A percentile compares a stretch with the other conserved stretches of the same genome.
phyloP scores from a whole-genome alignment of 2,329 filamentous ascomycete species.

The Aspergillus alliaceus region DNA sequence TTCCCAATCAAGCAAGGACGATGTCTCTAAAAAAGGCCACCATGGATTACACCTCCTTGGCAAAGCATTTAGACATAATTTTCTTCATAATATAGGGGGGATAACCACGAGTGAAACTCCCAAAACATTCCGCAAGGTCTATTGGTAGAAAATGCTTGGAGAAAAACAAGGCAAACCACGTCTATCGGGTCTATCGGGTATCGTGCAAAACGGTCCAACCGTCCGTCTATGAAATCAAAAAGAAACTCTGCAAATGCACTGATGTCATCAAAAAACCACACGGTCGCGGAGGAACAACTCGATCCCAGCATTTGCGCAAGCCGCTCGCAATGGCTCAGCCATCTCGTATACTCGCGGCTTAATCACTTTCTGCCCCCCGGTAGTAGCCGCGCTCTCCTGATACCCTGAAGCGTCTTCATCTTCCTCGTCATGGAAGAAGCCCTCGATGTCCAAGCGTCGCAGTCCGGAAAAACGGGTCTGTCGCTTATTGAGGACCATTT shows the following conservation, averaged over 20 bases:
- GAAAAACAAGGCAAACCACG: not conserved
- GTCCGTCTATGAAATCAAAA: not conserved
- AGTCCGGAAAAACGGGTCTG: slow-evolving; percentile 18
- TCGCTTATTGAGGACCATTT: slow-evolving; percentile 21
- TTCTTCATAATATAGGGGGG: too few relatives aligned
- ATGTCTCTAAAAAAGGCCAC: too few relatives aligned
- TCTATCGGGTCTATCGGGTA: slow-evolving; percentile 6
- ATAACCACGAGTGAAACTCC: too few relatives aligned
- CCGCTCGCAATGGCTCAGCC: slow-evolving; percentile 20
- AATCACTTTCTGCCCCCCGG: slow-evolving; percentile 14
- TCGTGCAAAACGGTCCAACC: not conserved
- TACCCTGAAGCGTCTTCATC: slow-evolving; percentile 21
- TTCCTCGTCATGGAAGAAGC: slow-evolving; percentile 27
- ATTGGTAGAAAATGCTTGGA: too few relatives aligned
- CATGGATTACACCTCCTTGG: too few relatives aligned
- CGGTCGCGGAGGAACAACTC: slow-evolving; percentile 28
- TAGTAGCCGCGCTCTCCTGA: slow-evolving; percentile 1
- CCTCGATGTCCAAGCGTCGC: slow-evolving; percentile 25
- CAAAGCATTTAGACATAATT: too few relatives aligned
- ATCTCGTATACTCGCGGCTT: slow-evolving; percentile 25
- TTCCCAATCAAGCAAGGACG: too few relatives aligned
- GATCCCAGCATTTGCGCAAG: slow-evolving; percentile 22
- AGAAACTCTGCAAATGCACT: not conserved
- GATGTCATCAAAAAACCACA: slow-evolving; percentile 3
- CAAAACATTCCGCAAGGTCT: too few relatives aligned